Percentiles rank a stretch among this genome's conserved stretches.
phyloP scores from a whole-genome alignment of 768 basidiomycete genomes.

The Clavaria fumosa region DNA sequence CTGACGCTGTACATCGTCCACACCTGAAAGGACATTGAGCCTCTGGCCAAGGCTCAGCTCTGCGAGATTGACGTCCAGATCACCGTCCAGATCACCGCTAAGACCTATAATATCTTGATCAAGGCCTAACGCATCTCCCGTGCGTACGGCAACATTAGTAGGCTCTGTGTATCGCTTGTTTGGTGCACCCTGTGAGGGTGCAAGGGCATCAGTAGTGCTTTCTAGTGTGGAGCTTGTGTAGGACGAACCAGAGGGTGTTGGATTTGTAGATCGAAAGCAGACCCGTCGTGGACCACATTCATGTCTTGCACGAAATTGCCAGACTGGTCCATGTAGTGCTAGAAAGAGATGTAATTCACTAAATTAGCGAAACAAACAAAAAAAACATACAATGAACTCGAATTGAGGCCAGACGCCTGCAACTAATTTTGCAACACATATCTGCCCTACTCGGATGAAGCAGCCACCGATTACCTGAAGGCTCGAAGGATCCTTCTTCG shows the following conservation, averaged over 20 bases:
- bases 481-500: slow-evolving; percentile 22
- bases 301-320: slow-evolving; percentile 39
- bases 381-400: slow-evolving; percentile 35
- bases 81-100: slow-evolving; percentile 42
- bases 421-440: slow-evolving; percentile 38
- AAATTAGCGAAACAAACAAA: background rate
- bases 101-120: slow-evolving; percentile 40
- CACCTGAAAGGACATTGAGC: slow-evolving; percentile 55
- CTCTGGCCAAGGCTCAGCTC: slow-evolving; percentile 89
- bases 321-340: slow-evolving; percentile 35
- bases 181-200: slow-evolving; percentile 30
- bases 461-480: slow-evolving; percentile 30
- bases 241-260: too few relatives aligned
- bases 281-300: slow-evolving; percentile 25
- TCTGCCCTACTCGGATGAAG: slow-evolving; percentile 28
- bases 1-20: slow-evolving; percentile 19
- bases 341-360: background rate
- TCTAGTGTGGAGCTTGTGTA: too few relatives aligned
- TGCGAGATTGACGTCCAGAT: slow-evolving; percentile 70
- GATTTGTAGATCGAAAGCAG: too few relatives aligned
- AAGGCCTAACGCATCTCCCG: slow-evolving; percentile 52
- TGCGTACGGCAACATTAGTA: slow-evolving; percentile 41
- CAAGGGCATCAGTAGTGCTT: too few relatives aligned
- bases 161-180: slow-evolving; percentile 59
- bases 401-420: slow-evolving; percentile 47